Evolutionary conservation across 2,329 filamentous ascomycete genomes (phyloP), one percentile per base, ranked within the genome.

Genomic region (Sporothrix humicola): DNA sequence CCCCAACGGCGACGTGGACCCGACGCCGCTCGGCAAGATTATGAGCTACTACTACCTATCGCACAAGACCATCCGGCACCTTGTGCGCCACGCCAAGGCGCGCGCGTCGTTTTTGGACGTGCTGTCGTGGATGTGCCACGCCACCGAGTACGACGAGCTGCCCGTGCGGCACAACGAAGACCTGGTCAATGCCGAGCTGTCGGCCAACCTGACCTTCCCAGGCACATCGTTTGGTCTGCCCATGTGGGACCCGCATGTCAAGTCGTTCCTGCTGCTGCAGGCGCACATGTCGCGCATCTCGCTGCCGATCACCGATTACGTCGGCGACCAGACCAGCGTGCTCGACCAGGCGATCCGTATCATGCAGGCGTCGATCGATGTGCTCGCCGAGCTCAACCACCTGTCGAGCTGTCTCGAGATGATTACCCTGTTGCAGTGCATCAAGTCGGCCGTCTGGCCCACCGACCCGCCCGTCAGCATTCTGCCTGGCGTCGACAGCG

Each of bases 1-100:
- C 78, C 91, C 92, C 61, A 97, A 96, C 76, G 95, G 95, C 59
- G 92, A 97, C 77, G 91, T 99, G 42, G 93, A 97, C 77, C 86
- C 95, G 0, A 98, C 96, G 0, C 91, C 95, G 0, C 87, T 98
- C 7, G 96, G 96, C 78, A 98, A 97, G 84, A 98, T 99, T 79
- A 98, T 98, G 94, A 97, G 93, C 81, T 99, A 98, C 86, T 99
- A 99, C 86, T 99, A 99, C 80, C 90, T 96, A 66, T 97, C 95
- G 0, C 96, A 99, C 84, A 93, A 93, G 82, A 99, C 96, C 0
- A 94, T 99, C 78, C 93, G 96, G 0, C 91, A 94, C 78, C 88
- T 99, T 7, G 89, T 93, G 76, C 87, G 89, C 65, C 88, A 95
- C 77, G 88, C 90, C 0, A 84, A 90, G 20, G 93, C 93, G 1